Conservation (phyloP, 768 basidiomycete species). For the Cytidiella melzeri region DNA sequence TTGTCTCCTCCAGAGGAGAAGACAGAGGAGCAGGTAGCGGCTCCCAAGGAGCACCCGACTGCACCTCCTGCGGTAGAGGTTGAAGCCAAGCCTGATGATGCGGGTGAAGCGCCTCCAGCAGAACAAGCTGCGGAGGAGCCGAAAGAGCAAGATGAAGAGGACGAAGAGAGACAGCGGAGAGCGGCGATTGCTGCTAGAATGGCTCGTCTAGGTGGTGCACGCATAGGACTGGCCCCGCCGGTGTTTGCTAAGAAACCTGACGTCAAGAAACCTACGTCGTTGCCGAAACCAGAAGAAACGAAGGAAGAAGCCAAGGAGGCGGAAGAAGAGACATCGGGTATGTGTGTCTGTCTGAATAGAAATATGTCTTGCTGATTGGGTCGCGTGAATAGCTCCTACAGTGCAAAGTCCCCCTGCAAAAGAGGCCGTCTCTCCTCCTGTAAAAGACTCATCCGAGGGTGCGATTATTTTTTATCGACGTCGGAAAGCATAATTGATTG, state of each 20-base stretch:
- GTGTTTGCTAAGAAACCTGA: conserved; percentile 55
- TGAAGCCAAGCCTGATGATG: conserved; percentile 5
- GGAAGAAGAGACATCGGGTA: conserved; percentile 14
- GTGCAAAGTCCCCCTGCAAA: conserved; percentile 2
- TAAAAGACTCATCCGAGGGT: not conserved
- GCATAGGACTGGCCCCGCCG: conserved; percentile 69
- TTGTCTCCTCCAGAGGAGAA: conserved; percentile 39
- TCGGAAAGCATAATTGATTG: too few species aligned
- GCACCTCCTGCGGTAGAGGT: not conserved
- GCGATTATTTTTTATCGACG: too few species aligned
- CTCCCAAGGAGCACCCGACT: conserved; percentile 7
- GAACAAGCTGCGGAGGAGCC: conserved; percentile 27
- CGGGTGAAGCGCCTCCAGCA: conserved; percentile 15
- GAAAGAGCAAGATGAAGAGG: conserved; percentile 45
- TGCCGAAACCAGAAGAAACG: conserved; percentile 17
- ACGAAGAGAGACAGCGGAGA: conserved; percentile 72
- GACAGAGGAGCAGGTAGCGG: conserved; percentile 26
- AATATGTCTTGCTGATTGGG: not conserved
- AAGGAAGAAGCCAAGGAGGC: conserved; percentile 21
- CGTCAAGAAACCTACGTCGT: conserved; percentile 24
- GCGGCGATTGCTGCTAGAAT: conserved; percentile 89
- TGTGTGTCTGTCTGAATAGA: not conserved
- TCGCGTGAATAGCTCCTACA: not conserved
- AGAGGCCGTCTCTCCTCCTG: not conserved
- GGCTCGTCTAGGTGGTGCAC: conserved; percentile 85